These are phyloP conservation scores for Allium cepa DNA, from an alignment of 106 monocot species.

Conservation along the genomic window DNA sequence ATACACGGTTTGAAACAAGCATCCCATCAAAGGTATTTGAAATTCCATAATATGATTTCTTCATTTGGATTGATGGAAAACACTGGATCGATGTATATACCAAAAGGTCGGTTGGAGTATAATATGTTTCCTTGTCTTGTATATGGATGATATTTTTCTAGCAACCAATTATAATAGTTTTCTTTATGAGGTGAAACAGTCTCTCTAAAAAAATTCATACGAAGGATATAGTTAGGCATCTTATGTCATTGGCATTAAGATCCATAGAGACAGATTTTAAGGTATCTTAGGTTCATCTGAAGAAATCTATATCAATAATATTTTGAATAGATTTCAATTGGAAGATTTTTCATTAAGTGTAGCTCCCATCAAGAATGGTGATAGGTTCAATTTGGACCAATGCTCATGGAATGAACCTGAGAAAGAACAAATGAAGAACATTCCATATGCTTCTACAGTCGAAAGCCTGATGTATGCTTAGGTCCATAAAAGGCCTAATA, in stretches of 20 bases:
- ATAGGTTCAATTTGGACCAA: too few species aligned
- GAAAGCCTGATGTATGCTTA: not conserved
- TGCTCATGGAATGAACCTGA: too few species aligned
- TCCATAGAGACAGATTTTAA: too few species aligned
- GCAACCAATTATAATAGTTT: not conserved
- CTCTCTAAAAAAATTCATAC: not conserved
- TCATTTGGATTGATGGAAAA: not conserved
- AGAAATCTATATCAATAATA: not conserved
- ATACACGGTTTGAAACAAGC: too few species aligned
- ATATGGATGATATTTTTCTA: not conserved
- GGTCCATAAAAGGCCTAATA: not conserved
- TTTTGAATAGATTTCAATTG: not conserved
- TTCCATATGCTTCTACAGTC: not conserved
- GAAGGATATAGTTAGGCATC: not conserved
- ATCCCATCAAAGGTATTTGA: too few species aligned
- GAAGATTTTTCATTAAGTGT: not conserved
- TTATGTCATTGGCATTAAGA: not conserved
- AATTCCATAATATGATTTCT: too few species aligned
- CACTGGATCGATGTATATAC: not conserved
- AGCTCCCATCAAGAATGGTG: not conserved
- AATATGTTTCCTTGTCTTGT: not conserved
- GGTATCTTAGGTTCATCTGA: not conserved
- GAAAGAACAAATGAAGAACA: not conserved
- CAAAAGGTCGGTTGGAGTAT: not conserved
- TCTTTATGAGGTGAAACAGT: not conserved